phyloP scores from a whole-genome alignment of 179 eudicot species.

The Patellifolia procumbens region DNA sequence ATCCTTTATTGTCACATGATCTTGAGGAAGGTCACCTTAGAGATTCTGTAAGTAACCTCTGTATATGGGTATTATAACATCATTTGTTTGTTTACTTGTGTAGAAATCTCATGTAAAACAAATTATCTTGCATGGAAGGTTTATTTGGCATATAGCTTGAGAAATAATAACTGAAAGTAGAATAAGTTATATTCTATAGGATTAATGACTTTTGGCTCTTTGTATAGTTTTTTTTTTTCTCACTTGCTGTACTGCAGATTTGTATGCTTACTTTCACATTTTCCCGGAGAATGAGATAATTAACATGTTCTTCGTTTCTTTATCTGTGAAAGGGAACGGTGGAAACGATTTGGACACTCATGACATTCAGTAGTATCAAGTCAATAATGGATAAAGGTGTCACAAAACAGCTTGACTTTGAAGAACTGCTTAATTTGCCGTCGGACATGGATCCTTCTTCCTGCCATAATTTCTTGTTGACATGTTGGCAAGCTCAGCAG shows the following conservation, averaged over 20 bases:
- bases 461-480: slow-evolving; percentile 52
- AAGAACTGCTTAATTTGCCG: slow-evolving; percentile 78
- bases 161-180: slow-evolving; percentile 7
- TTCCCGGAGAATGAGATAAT: neutral
- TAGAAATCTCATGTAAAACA: neutral
- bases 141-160: neutral
- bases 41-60: slow-evolving; percentile 45
- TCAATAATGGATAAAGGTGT: slow-evolving; percentile 67
- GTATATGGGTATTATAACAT: neutral
- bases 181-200: neutral
- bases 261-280: neutral
- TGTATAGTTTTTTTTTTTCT: neutral
- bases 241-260: neutral
- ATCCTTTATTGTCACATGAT: slow-evolving; percentile 56
- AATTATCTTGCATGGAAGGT: neutral
- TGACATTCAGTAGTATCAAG: slow-evolving; percentile 66
- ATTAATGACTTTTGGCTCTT: neutral
- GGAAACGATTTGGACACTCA: slow-evolving; percentile 44
- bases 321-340: slow-evolving; percentile 44
- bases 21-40: slow-evolving; percentile 49
- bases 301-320: slow-evolving; percentile 18
- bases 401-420: slow-evolving; percentile 81
- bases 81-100: neutral
- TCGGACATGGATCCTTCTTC: slow-evolving; percentile 74
- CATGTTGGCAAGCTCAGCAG: slow-evolving; percentile 62